phyloP scores from a whole-genome alignment of 2,329 filamentous ascomycete species.

The Epichloe uncinata region DNA sequence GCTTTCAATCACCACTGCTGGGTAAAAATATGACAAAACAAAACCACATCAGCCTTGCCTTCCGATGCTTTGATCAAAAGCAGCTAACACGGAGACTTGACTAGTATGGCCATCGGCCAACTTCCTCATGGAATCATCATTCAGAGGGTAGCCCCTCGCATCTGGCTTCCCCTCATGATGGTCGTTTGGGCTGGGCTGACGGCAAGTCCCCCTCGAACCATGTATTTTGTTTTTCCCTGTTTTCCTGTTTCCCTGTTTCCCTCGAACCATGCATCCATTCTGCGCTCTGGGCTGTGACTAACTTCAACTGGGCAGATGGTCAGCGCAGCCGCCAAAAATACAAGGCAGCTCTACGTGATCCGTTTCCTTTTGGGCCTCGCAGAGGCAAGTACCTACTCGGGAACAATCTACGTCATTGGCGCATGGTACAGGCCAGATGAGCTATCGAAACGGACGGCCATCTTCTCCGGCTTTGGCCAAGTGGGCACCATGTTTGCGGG shows the following conservation, averaged over 20 bases:
- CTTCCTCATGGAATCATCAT: conserved; percentile 48
- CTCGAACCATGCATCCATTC: too few species aligned
- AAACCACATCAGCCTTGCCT: too few species aligned
- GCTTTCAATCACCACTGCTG: not conserved
- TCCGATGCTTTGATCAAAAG: not conserved
- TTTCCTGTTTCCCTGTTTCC: too few species aligned
- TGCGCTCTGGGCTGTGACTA: not conserved
- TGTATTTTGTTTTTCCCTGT: not conserved
- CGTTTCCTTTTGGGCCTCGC: conserved; percentile 26
- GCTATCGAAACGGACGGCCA: conserved; percentile 47
- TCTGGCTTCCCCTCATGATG: conserved; percentile 52
- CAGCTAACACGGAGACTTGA: not conserved
- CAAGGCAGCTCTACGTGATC: not conserved
- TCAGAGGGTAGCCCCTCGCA: conserved; percentile 48
- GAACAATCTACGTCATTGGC: conserved; percentile 29
- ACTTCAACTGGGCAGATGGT: not conserved
- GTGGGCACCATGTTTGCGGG: conserved; percentile 40
- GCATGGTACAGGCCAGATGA: conserved; percentile 48
- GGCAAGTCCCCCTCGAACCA: not conserved
- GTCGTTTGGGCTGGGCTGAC: conserved; percentile 50
- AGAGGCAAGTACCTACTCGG: conserved; percentile 27
- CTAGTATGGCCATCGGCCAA: conserved; percentile 34
- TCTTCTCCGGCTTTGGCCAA: conserved; percentile 48
- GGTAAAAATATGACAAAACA: not conserved
- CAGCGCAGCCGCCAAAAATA: not conserved